A percentile compares a stretch with the other conserved stretches of the same genome.
Evolutionary conservation across 805 yeast genomes (phyloP).

Genomic region (Blastobotrys robertii): DNA sequence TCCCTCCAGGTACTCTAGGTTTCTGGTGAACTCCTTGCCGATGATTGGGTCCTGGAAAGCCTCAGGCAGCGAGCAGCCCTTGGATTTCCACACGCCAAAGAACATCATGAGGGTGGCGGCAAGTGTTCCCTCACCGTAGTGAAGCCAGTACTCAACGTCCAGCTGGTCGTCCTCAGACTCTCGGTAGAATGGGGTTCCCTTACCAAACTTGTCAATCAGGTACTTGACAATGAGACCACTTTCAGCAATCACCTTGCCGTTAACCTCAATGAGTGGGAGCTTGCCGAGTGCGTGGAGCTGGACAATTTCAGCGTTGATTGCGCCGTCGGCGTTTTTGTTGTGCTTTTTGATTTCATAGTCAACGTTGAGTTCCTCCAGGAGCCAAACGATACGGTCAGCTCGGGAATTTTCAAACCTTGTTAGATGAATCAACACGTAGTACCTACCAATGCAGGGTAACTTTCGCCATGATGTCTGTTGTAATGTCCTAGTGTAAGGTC

Average conservation of each 20-base stretch:
- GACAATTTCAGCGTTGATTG: conserved; percentile 41
- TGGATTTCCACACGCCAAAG: no score
- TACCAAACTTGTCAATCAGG: conserved; percentile 42
- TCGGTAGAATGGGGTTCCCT: background rate
- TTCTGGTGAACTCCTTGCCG: conserved; percentile 32
- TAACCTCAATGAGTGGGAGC: conserved; percentile 47
- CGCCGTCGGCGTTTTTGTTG: conserved; percentile 38
- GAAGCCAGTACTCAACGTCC: background rate
- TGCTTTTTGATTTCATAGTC: conserved; percentile 48
- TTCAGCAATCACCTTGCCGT: conserved; percentile 40
- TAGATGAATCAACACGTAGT: no score
- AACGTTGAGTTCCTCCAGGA: conserved; percentile 50
- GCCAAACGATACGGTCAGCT: conserved; percentile 53
- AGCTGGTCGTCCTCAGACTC: background rate
- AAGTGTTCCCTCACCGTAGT: background rate
- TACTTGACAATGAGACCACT: conserved; percentile 52
- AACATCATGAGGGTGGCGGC: background rate
- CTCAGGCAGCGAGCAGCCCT: background rate
- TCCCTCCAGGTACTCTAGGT: conserved; percentile 35
- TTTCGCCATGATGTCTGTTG: no score
- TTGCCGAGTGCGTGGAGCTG: conserved; percentile 55
- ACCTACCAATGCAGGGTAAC: no score
- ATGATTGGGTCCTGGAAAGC: background rate
- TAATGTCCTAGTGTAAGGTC: no score
- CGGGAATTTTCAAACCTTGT: conserved; percentile 44